Conservation (phyloP, 495 filamentous ascomycete species). For the Penicillium psychrofluorescens region DNA sequence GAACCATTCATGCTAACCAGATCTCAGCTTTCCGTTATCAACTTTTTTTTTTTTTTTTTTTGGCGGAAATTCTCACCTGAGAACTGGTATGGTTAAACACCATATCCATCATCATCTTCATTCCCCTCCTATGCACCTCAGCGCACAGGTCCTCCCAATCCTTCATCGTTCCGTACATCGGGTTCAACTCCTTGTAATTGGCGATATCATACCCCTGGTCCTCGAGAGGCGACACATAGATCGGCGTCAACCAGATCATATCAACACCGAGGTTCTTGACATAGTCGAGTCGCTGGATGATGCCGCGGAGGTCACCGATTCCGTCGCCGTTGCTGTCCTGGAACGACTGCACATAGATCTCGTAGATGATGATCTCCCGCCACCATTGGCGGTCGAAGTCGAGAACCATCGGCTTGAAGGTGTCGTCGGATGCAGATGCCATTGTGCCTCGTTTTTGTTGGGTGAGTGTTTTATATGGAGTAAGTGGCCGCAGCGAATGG, state of each 20-base stretch:
- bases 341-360: slow-evolving; percentile 37
- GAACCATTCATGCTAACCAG: slow-evolving; percentile 59
- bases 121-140: slow-evolving; percentile 36
- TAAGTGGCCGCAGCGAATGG: no score
- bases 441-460: neutral
- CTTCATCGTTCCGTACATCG: slow-evolving; percentile 44
- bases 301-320: slow-evolving; percentile 57
- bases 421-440: neutral
- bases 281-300: slow-evolving; percentile 55
- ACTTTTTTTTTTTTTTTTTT: slow-evolving; percentile 24
- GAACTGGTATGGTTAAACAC: slow-evolving; percentile 50
- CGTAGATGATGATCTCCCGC: slow-evolving; percentile 21
- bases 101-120: slow-evolving; percentile 53
- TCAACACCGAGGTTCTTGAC: slow-evolving; percentile 51
- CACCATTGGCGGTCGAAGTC: slow-evolving; percentile 12
- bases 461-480: no score
- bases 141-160: slow-evolving; percentile 49
- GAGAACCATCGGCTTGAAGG: neutral
- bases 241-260: slow-evolving; percentile 57
- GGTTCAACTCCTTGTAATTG: slow-evolving; percentile 49
- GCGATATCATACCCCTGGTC: slow-evolving; percentile 48
- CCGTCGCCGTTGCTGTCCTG: slow-evolving; percentile 57
- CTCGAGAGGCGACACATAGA: slow-evolving; percentile 48
- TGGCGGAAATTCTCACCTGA: slow-evolving; percentile 28
- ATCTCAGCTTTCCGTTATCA: slow-evolving; percentile 45